phyloP scores from a whole-genome alignment of 768 basidiomycete species.

The Mycena venus region DNA sequence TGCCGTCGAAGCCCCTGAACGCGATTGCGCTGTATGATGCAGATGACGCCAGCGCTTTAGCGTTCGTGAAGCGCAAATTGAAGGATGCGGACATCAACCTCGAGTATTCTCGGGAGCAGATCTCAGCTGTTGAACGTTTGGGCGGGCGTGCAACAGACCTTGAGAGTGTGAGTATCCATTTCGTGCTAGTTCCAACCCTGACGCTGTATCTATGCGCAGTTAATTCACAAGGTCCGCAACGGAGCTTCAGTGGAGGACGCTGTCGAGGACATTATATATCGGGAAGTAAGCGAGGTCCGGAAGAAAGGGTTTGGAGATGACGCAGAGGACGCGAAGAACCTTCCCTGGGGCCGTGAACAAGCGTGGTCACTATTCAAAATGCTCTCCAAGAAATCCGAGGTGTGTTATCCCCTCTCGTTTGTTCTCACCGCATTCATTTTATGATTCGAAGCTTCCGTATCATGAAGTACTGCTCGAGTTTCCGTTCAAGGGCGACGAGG shows the following conservation, averaged over 20 bases:
- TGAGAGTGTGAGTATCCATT: conserved; percentile 70
- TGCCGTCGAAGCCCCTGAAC: conserved; percentile 87
- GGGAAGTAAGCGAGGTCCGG: conserved; percentile 85
- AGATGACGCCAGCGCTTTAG: conserved; percentile 81
- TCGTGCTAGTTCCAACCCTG: neutral
- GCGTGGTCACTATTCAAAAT: conserved; percentile 88
- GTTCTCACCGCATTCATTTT: neutral
- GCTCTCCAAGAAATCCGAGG: conserved; percentile 77
- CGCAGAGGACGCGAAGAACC: conserved; percentile 83
- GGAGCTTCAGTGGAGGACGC: conserved; percentile 82
- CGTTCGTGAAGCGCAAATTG: conserved; percentile 86
- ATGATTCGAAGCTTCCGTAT: conserved; percentile 74
- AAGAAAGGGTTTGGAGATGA: conserved; percentile 97
- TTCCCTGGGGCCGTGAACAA: conserved; percentile 90
- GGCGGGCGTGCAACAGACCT: conserved; percentile 95
- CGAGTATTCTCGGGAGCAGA: too few species aligned
- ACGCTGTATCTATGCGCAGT: conserved; percentile 55
- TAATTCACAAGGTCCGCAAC: conserved; percentile 87
- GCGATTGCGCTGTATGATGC: conserved; percentile 89
- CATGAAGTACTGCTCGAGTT: conserved; percentile 84
- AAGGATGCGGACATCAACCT: conserved; percentile 65
- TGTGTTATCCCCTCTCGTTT: conserved; percentile 51
- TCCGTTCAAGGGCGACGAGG: conserved; percentile 93
- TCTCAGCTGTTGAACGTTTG: conserved; percentile 82
- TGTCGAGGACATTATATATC: conserved; percentile 89